Conservation (phyloP, 108 stramenopile genomes). For the Nannochloropsis gaditana region DNA sequence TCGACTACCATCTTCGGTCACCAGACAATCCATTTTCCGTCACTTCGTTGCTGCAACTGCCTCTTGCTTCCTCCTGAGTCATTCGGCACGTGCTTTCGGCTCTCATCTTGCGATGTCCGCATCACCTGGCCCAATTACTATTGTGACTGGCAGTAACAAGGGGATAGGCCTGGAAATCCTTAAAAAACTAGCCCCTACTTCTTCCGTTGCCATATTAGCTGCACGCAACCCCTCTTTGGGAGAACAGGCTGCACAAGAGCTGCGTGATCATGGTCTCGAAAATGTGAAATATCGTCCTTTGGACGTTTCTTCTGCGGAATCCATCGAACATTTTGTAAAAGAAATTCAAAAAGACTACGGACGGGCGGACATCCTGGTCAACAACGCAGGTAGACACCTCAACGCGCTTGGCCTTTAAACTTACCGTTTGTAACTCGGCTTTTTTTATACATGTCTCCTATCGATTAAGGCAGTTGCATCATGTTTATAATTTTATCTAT, state of each 20-base stretch:
- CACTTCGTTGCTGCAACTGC: neutral
- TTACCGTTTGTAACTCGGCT: neutral
- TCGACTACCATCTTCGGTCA: neutral
- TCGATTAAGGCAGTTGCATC: neutral
- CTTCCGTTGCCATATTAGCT: neutral
- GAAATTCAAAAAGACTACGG: constrained; percentile 45
- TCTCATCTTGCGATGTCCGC: neutral
- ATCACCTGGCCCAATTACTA: neutral
- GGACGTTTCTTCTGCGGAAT: neutral
- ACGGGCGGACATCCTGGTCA: constrained; percentile 39
- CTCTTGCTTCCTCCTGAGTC: constrained; percentile 10
- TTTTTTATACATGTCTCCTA: neutral
- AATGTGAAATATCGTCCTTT: neutral
- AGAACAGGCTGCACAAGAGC: neutral
- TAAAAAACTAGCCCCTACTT: neutral
- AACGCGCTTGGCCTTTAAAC: constrained; percentile 39
- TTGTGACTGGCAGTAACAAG: constrained; percentile 24
- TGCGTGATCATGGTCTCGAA: neutral
- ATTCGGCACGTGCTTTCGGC: neutral
- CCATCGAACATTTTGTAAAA: constrained; percentile 26
- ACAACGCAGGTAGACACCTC: constrained; percentile 47
- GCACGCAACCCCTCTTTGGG: neutral
- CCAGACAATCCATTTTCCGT: neutral
- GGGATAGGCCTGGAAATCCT: constrained; percentile 25
- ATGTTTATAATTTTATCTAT: neutral